Evolutionary conservation across 2,329 filamentous ascomycete species (phyloP), one percentile per base, ranked within the genome.

Genomic region (Claviceps fusiformis): DNA sequence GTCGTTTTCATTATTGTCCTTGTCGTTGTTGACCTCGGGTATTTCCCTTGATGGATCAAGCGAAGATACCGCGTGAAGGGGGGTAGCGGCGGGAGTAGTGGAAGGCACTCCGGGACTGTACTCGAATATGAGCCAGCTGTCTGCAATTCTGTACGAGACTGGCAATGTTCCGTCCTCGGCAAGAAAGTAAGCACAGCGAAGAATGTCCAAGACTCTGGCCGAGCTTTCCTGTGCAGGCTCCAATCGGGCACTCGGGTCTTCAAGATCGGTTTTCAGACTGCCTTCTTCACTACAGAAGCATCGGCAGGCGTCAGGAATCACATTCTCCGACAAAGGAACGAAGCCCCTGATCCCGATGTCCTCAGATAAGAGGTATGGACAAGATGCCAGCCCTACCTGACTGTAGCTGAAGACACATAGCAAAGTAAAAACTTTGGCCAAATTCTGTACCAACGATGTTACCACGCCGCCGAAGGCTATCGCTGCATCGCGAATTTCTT

Each of bases 281-380:
- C 67, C 67, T 37, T 65, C 62, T 27, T 68, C 65, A 29, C 59
- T 59, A 52, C 66, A 69, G 55, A 68, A 71, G 17, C 72, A 66
- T 54, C 70, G 67, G 55, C 73, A 76, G 31, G 67, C 66, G 45
- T 67, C 60, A 1, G 72, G 71, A 5, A 77, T 63, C 10, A 62
- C 57, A 1, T 69, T 63, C 24, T 68, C 66, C 47, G 68, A 68
- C 19, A 79, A 64, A 3, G 75, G 70, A 17, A 68, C 66, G 35
- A 78, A 62, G 4, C 76, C 75, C 13, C 73, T 64, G 17, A 71
- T 67, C 56, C 75, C 68, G 55, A 75, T 59, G 55, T 82, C 79
- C 61, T 82, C 79, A 0, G 68, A 60, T 1, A 82, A 70, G 24
- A 81, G 67, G 62, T 80, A 81, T 15, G 71, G 71, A 47, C 71